Evolutionary conservation across 441 rosid genomes (phyloP).

Genomic region (Cnidoscolus chayamansa): DNA sequence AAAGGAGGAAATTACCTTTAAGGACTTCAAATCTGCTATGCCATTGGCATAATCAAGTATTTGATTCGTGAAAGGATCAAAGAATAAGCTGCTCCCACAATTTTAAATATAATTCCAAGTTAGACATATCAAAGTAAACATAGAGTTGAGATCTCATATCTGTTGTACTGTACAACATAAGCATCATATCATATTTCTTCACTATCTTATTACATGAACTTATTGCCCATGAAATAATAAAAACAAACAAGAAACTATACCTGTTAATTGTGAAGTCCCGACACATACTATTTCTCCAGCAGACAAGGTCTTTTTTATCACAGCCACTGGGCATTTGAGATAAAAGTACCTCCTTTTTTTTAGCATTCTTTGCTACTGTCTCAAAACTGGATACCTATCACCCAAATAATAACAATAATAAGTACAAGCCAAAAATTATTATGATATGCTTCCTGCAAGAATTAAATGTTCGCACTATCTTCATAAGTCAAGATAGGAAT

Average conservation of each 20-base stretch:
- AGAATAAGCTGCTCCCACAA: conserved; percentile 65
- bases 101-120: conserved; percentile 18
- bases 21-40: conserved; percentile 62
- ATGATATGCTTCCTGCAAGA: not conserved
- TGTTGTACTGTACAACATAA: not conserved
- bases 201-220: not conserved
- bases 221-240: not conserved
- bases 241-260: conserved; percentile 33
- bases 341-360: conserved; percentile 34
- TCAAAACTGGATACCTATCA: conserved; percentile 87
- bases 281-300: conserved; percentile 74
- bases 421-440: conserved; percentile 4
- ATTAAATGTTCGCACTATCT: conserved; percentile 10
- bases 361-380: conserved; percentile 44
- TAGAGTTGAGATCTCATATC: not conserved
- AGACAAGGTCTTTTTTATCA: conserved; percentile 48
- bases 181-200: not conserved
- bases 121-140: conserved; percentile 18
- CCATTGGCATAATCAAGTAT: conserved; percentile 77
- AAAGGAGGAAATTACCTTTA: conserved; percentile 50
- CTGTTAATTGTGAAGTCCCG: conserved; percentile 94
- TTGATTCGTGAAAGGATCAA: conserved; percentile 57
- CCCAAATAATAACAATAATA: conserved; percentile 13
- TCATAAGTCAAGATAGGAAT: conserved; percentile 15
- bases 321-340: conserved; percentile 38